Conservation (phyloP, 2,329 filamentous ascomycete genomes). For the Pseudonectria foliicola region DNA sequence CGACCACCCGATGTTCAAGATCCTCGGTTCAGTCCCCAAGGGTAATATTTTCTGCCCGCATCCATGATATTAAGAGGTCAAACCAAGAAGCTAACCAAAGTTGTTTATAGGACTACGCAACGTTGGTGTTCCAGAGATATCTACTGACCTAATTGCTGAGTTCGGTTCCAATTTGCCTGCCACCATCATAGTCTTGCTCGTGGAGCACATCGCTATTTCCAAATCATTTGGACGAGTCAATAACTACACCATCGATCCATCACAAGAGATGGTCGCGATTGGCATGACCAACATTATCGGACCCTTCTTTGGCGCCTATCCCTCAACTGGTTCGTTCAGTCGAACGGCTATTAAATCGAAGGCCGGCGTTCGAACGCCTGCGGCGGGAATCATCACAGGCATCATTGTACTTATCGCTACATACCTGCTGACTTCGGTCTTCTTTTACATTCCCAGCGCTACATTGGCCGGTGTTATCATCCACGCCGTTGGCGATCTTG, state of each 20-base stretch:
- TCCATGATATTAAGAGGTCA: neutral
- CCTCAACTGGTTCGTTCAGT: conserved; percentile 91
- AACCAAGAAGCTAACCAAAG: neutral
- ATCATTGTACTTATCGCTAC: conserved; percentile 81
- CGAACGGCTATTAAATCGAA: conserved; percentile 97
- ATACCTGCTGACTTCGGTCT: conserved; percentile 79
- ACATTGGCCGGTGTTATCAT: conserved; percentile 85
- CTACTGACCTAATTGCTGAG: conserved; percentile 55
- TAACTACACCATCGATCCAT: conserved; percentile 93
- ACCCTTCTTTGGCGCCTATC: conserved; percentile 86
- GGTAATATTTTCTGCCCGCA: conserved; percentile 29
- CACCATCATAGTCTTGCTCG: conserved; percentile 86
- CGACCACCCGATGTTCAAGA: conserved; percentile 60
- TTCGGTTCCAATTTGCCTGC: conserved; percentile 72
- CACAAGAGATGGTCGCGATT: conserved; percentile 92
- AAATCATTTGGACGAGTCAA: conserved; percentile 96
- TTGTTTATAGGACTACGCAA: conserved; percentile 60
- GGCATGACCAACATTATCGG: conserved; percentile 84
- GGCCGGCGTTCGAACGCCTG: conserved; percentile 84
- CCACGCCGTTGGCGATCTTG: conserved; percentile 86
- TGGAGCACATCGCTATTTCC: conserved; percentile 94
- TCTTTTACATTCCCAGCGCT: conserved; percentile 86
- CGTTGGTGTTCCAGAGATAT: conserved; percentile 64
- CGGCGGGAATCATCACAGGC: conserved; percentile 84
- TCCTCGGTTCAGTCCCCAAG: conserved; percentile 71